Evolutionary conservation across 768 basidiomycete species (phyloP), one percentile per base, ranked within the genome.

Genomic region (Tylopilus balloui): DNA sequence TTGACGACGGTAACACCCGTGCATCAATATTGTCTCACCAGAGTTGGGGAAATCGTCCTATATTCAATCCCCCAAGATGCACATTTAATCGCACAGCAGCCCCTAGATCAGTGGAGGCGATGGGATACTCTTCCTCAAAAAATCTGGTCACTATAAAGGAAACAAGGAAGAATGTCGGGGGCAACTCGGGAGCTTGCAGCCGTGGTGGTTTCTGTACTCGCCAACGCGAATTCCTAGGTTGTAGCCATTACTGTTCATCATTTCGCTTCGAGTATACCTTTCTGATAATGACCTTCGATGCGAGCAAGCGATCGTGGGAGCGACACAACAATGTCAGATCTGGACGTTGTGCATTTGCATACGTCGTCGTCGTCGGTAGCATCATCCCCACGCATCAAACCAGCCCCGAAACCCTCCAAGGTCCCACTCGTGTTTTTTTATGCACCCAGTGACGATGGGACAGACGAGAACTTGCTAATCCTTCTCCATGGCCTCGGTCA

Each of bases 401-500:
- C 71, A 3, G 47, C 69, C 1, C 86, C 86, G 0, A 70, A 69
- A 32, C 54, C 65, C 6, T 63, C 71, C 13, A 64, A 62, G 15
- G 73, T 86, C 37, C 70, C 78, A 2, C 74, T 79, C 15, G 77
- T 78, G 17, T 88, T 86, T 65, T 71, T 70, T 3, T 95, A 93
- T 65, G 53, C 70, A 6, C 73, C 89, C 13, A 91, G 89, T 52
- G 76, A 83, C 51, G 89, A 93, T 64, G 89, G 89, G 37, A 85
- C 81, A 9, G 90, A 94, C 57, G 86, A 90, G 64, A 94, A 94
- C 65, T 68, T 94, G 15, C 68, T 95, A 20, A 75, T 95, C 51
- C 74, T 95, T 27, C 71, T 95, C 8, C 92, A 95, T 53, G 92
- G 92, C 0, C 77, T 94, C 21, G 92, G 92, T 90, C 54, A 48